These are phyloP conservation scores for Flaveria bidentis DNA, from an alignment of 129 eudicot species.

Conservation along the genomic window DNA sequence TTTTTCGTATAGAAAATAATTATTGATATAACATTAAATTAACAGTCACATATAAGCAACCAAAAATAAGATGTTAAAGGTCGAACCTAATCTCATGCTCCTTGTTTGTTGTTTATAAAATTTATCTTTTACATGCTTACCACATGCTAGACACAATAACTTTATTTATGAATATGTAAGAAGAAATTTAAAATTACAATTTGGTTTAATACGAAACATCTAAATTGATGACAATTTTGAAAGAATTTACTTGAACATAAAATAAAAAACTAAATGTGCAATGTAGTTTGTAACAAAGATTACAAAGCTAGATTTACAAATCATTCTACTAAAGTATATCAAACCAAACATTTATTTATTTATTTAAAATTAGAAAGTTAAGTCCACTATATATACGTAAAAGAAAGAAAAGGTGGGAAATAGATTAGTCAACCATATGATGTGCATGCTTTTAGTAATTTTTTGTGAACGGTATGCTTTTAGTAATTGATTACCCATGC, in stretches of 20 bases:
- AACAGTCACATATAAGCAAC: not conserved
- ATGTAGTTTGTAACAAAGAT: not conserved
- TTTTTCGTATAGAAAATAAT: not conserved
- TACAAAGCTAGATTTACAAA: not conserved
- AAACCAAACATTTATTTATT: not conserved
- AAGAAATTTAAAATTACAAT: not conserved
- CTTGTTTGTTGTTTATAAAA: not conserved
- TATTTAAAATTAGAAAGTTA: not conserved
- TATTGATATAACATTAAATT: not conserved
- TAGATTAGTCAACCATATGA: conserved; percentile 34
- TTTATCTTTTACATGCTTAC: not conserved
- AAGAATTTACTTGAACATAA: not conserved
- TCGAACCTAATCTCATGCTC: not conserved
- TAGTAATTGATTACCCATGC: conserved; percentile 35
- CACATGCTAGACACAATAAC: not conserved
- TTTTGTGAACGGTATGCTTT: too few species aligned
- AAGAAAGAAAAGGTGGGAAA: not conserved
- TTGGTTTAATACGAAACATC: not conserved
- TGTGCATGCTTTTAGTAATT: conserved; percentile 26
- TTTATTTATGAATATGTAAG: not conserved
- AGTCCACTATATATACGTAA: not conserved
- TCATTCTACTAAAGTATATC: not conserved
- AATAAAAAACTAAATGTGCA: not conserved
- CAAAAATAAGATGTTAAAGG: not conserved
- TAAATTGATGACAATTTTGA: not conserved